Conservation (phyloP, 805 yeast species). For the Wickerhamiella slavikovae region DNA sequence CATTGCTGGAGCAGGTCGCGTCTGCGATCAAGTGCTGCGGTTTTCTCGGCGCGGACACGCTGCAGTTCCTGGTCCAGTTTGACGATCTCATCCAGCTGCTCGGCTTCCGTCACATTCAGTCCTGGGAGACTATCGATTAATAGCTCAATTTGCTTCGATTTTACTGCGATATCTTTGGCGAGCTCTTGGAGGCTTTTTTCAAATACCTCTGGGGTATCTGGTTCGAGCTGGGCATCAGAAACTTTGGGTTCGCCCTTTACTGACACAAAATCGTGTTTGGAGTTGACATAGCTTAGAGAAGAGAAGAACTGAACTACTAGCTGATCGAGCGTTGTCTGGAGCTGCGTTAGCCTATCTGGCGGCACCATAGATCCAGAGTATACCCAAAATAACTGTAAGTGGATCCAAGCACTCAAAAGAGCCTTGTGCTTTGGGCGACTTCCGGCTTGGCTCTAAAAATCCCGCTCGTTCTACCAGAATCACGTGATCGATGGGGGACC, state of each 20-base stretch:
- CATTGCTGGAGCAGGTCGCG: slow-evolving; percentile 41
- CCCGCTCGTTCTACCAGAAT: too few species aligned
- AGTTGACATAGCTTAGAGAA: slow-evolving; percentile 29
- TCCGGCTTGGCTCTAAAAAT: too few species aligned
- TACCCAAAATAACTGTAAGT: too few species aligned
- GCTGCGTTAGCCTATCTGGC: slow-evolving; percentile 79
- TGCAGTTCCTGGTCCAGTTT: slow-evolving; percentile 40
- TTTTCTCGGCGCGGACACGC: slow-evolving; percentile 36
- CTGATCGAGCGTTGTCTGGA: slow-evolving; percentile 71
- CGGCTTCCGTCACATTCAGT: slow-evolving; percentile 60
- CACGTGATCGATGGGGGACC: too few species aligned
- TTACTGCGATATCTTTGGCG: slow-evolving; percentile 64
- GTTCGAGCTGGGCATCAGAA: slow-evolving; percentile 30
- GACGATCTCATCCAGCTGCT: slow-evolving; percentile 46
- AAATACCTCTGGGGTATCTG: slow-evolving; percentile 13
- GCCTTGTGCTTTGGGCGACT: too few species aligned
- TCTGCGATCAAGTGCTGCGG: slow-evolving; percentile 37
- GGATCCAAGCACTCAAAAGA: too few species aligned
- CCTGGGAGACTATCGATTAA: slow-evolving; percentile 85
- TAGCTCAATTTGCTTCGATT: slow-evolving; percentile 68
- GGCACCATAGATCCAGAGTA: too few species aligned
- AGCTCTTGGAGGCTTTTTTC: slow-evolving; percentile 42
- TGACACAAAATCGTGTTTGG: slow-evolving; percentile 43
- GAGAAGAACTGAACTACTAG: slow-evolving; percentile 20
- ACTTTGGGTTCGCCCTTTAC: slow-evolving; percentile 32